Base-by-base conservation (phyloP, 768 basidiomycete species). In the Tubosaeta sp. region DNA sequence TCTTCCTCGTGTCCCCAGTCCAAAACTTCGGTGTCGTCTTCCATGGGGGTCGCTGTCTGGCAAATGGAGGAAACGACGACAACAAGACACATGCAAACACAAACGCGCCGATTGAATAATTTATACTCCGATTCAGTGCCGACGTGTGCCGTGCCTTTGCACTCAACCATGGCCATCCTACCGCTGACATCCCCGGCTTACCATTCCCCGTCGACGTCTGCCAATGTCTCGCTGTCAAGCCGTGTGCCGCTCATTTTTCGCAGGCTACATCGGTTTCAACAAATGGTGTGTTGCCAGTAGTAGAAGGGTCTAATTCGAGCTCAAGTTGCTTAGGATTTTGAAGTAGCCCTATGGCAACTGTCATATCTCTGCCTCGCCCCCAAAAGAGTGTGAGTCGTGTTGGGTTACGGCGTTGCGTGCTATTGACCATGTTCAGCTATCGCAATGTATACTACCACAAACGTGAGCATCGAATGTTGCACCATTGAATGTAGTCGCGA, bases 391-490 rank as follows among this genome's bases (percentile, higher is more conserved):
- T 96, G 61, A 68, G 82, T 64, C 27, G 22, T 25, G 6, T n/a
- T 43, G 8, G 0, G 12, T 41, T 16, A 14, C 24, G 4, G 16
- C 44, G 6, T 43, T 1, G 34, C 19, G 21, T 29, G 42, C 30
- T 30, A 36, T 49, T 70, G 56, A 63, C 58, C 44, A 19, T 18
- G 40, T 25, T 9, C 60, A 92, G 90, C 16, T 94, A 96, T 69
- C 86, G 93, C 44, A 95, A 97, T 70, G 94, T 96, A 7, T 98
- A 97, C 67, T 96, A 94, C 64, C 94, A 96, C 72, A 94, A 94
- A 71, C 91, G 94, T 94, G 65, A 63, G 85, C 70, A 44, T 38
- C 27, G 0, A 3, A 34, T 35, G 8, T 45, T 6, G 44, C 35
- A 38, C 39, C 10, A 10, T 16, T 0, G 3, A 34, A n/a, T 3